Percentiles rank a stretch among this genome's conserved stretches.
These are phyloP conservation scores for Aspergillus coremiiformis DNA, from an alignment of 495 filamentous ascomycete species.

Conservation along the genomic window DNA sequence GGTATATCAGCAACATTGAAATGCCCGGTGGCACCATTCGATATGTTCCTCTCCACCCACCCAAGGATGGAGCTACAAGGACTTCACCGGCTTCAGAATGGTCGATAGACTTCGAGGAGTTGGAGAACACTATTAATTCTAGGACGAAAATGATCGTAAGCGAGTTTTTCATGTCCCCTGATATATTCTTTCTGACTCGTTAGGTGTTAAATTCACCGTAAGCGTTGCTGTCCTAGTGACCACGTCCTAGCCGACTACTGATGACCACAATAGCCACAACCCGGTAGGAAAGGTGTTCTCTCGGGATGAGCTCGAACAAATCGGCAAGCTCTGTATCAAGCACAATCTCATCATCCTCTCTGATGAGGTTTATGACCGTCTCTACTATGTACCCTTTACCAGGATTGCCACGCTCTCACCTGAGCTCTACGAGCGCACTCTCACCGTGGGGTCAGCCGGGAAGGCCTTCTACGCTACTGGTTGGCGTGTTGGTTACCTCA, in stretches of 20 bases:
- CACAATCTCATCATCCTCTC: constrained; percentile 92
- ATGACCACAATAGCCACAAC: constrained; percentile 58
- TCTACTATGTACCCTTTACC: constrained; percentile 92
- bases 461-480: constrained; percentile 98
- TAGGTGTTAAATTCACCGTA: constrained; percentile 42
- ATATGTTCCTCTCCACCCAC: constrained; percentile 89
- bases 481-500: constrained; percentile 94
- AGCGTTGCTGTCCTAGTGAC: constrained; percentile 7
- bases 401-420: constrained; percentile 82
- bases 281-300: constrained; percentile 94
- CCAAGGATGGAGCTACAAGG: constrained; percentile 68
- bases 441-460: constrained; percentile 90
- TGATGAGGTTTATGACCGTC: constrained; percentile 92
- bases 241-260: constrained; percentile 5
- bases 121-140: constrained; percentile 77
- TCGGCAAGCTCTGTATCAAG: constrained; percentile 87
- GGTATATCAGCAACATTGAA: constrained; percentile 93
- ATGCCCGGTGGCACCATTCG: constrained; percentile 94
- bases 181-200: background rate
- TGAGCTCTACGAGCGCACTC: constrained; percentile 75
- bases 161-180: no score
- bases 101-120: constrained; percentile 72
- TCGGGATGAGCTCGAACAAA: constrained; percentile 68
- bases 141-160: constrained; percentile 93
- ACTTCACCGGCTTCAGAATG: constrained; percentile 83